Evolutionary conservation across 2,329 filamentous ascomycete genomes (phyloP), one percentile per base, ranked within the genome.

Genomic region (Pseudogymnoascus sp.): DNA sequence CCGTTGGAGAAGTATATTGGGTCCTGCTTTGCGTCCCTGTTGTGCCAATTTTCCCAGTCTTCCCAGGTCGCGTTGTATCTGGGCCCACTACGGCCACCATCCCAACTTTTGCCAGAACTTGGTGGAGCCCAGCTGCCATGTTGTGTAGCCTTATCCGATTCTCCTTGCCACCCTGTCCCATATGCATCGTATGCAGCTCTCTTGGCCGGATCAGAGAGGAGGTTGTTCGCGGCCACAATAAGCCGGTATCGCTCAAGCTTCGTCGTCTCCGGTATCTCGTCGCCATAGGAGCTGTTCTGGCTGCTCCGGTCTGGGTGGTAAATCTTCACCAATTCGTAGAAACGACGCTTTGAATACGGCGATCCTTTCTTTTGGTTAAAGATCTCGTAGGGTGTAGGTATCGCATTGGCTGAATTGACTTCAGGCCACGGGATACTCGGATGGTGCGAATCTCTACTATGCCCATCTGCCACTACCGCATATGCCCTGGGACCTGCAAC

Each of bases 31-130:
- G 69, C 77, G 58, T 79, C 73, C 70, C 78, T 74, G 35, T 84
- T 79, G 68, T 89, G 82, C 87, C 88, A 96, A 48, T 81, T 81
- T 76, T 96, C 90, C 92, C 92, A 97, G 73, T 99, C 94, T 73
- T 99, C 94, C 94, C 94, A 99, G 0, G 94, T 97, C 0, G 91
- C 94, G 73, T 97, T 97, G 68, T 78, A 73, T 69, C 79, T 82
- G 58, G 87, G 83, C 2, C 80, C 72, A 15, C 65, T 60, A 18
- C 40, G 37, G 8, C 66, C 67, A 15, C 64, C 65, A 4, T 65
- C 66, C 69, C 71, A 71, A 5, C 68, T 69, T 63, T 63, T 61
- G 8, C 61, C 65, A 25, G 60, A 59, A 8, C 63, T 58, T 55
- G 48, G 48, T 13, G 35, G 39, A 59, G 68, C 55, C 64, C 69